phyloP scores from a whole-genome alignment of 1,139 yeast genomes.

The Hanseniaspora gamundiae region DNA sequence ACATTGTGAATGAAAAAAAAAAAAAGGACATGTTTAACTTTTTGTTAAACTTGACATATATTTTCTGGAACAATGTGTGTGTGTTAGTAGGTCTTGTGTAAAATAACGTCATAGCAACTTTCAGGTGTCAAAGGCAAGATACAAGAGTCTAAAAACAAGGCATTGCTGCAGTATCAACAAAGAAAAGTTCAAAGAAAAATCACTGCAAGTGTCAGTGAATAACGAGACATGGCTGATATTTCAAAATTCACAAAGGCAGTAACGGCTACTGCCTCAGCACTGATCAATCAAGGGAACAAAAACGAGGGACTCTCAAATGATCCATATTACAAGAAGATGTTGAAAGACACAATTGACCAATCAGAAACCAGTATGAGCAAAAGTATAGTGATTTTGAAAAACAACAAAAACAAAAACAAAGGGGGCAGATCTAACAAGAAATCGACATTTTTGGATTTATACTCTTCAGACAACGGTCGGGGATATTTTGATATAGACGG shows the following conservation, averaged over 20 bases:
- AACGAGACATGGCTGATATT: neutral
- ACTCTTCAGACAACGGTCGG: conserved; percentile 15
- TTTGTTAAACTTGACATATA: too few species aligned
- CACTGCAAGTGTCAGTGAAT: neutral
- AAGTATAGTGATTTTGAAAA: conserved; percentile 10
- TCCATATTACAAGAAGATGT: conserved; percentile 36
- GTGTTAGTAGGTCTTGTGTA: too few species aligned
- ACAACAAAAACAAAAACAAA: neutral
- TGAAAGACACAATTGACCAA: conserved; percentile 28
- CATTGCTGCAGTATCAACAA: too few species aligned
- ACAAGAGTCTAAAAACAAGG: too few species aligned
- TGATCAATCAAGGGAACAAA: conserved; percentile 16
- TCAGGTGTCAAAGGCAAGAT: too few species aligned
- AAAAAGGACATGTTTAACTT: too few species aligned
- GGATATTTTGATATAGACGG: conserved; percentile 24
- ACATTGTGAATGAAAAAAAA: too few species aligned
- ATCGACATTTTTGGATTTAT: conserved; percentile 16
- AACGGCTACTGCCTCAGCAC: conserved; percentile 34
- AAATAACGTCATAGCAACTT: too few species aligned
- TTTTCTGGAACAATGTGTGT: too few species aligned
- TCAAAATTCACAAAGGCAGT: conserved; percentile 27
- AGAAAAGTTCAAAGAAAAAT: too few species aligned
- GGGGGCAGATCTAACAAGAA: conserved; percentile 6
- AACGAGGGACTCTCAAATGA: conserved; percentile 27
- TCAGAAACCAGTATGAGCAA: conserved; percentile 22